A percentile compares a stretch with the other conserved stretches of the same genome.
These are phyloP conservation scores for Podosphaera fusca DNA, from an alignment of 2,329 filamentous ascomycete genomes.

Conservation along the genomic window DNA sequence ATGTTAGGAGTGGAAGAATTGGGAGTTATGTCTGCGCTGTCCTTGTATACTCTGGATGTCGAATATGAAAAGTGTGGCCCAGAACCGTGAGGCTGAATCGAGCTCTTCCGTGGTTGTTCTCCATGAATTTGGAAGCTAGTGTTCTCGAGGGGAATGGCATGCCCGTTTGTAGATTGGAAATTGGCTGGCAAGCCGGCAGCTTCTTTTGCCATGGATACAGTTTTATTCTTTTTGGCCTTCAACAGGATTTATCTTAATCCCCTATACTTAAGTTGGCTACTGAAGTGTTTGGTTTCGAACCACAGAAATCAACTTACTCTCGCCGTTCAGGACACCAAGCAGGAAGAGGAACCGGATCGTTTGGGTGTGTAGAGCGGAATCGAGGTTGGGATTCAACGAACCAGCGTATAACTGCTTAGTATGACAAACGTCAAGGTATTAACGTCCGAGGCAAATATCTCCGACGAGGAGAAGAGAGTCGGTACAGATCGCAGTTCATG, in stretches of 20 bases:
- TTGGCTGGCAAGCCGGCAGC: background rate
- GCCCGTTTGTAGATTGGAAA: constrained; percentile 3
- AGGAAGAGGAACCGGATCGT: background rate
- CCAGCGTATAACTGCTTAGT: background rate
- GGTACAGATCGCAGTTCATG: constrained; percentile 16
- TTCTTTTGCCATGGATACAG: background rate
- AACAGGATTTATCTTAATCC: background rate
- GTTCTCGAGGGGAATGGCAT: constrained; percentile 9
- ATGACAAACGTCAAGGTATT: constrained; percentile 12
- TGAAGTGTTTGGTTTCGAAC: background rate
- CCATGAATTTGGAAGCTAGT: background rate
- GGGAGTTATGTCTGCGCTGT: constrained; percentile 19
- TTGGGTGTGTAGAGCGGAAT: too few relatives aligned
- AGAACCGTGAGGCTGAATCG: constrained; percentile 20
- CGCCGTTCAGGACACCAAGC: background rate
- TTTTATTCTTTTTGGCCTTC: background rate
- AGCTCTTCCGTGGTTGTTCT: constrained; percentile 17
- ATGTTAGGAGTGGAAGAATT: constrained; percentile 18
- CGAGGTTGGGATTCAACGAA: background rate
- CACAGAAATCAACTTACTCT: background rate
- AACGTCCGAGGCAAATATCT: constrained; percentile 15
- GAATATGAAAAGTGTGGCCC: constrained; percentile 16
- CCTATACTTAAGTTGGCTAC: background rate
- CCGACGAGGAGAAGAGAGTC: constrained; percentile 15
- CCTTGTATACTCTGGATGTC: constrained; percentile 15